A percentile compares a stretch with the other conserved stretches of the same genome.
Evolutionary conservation across 768 basidiomycete species (phyloP).

Genomic region (Panaeolus cyanescens): DNA sequence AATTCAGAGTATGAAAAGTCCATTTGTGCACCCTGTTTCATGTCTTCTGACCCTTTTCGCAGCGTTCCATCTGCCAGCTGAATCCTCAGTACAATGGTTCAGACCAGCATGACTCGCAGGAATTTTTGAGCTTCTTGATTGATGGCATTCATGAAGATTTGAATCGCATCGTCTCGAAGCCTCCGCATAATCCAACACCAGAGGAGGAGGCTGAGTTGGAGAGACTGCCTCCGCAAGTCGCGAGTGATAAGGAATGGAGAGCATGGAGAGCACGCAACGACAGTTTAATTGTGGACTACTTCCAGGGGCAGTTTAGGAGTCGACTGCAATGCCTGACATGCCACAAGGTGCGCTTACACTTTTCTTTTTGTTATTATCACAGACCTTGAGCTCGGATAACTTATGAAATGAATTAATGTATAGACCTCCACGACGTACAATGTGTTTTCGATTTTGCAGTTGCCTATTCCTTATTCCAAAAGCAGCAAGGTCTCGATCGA

Average conservation of each 20-base stretch:
- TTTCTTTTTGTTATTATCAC: background rate
- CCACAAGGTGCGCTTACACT: conserved; percentile 57
- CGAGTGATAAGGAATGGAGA: conserved; percentile 91
- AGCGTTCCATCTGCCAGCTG: conserved; percentile 52
- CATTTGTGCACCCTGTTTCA: background rate
- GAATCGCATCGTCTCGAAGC: conserved; percentile 79
- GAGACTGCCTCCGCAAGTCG: conserved; percentile 80
- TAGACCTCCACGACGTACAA: conserved; percentile 98
- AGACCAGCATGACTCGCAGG: conserved; percentile 97
- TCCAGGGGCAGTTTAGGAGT: conserved; percentile 97
- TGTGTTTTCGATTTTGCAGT: conserved; percentile 90
- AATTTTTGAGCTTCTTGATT: conserved; percentile 91
- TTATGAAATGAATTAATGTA: background rate
- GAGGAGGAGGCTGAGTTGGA: conserved; percentile 90
- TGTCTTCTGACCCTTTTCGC: conserved; percentile 4
- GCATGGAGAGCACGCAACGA: conserved; percentile 90
- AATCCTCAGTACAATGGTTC: conserved; percentile 76
- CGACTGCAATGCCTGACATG: conserved; percentile 89
- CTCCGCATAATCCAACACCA: conserved; percentile 61
- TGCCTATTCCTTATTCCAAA: conserved; percentile 79
- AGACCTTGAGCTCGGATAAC: background rate
- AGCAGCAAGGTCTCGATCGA: conserved; percentile 68
- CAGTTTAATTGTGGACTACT: conserved; percentile 92
- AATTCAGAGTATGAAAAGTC: conserved; percentile 70
- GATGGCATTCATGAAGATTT: conserved; percentile 92